These are phyloP conservation scores for Colletotrichum chlorophyti DNA, from an alignment of 2,329 filamentous ascomycete species.

Conservation along the genomic window DNA sequence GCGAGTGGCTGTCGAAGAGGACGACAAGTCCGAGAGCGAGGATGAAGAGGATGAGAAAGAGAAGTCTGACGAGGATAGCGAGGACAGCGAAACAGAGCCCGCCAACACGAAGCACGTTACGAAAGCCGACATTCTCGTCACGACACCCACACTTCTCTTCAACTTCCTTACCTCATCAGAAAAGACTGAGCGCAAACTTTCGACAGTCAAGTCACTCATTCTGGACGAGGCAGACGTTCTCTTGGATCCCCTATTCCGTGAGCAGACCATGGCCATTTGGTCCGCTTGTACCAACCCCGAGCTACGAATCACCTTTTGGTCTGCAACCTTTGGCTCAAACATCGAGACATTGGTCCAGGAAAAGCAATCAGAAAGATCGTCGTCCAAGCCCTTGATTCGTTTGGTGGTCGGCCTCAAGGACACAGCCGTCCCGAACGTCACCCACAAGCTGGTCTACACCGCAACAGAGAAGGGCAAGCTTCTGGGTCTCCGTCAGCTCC, in stretches of 20 bases:
- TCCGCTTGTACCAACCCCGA: conserved; percentile 72
- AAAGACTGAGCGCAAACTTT: conserved; percentile 57
- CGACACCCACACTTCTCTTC: conserved; percentile 79
- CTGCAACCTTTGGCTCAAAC: conserved; percentile 94
- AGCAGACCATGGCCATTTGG: conserved; percentile 89
- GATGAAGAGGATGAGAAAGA: conserved; percentile 38
- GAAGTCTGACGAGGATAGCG: conserved; percentile 44
- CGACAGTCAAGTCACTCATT: conserved; percentile 75
- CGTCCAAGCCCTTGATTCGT: conserved; percentile 66
- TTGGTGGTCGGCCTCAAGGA: conserved; percentile 97
- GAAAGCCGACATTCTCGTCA: conserved; percentile 80
- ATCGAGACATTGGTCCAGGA: conserved; percentile 80
- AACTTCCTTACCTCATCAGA: conserved; percentile 63
- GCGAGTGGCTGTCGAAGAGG: conserved; percentile 46
- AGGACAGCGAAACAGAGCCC: conserved; percentile 34
- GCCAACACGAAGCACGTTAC: conserved; percentile 56
- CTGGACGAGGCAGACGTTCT: conserved; percentile 96
- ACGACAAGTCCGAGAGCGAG: conserved; percentile 35
- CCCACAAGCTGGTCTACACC: conserved; percentile 88
- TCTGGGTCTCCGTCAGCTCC: conserved; percentile 85
- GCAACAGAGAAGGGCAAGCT: conserved; percentile 95
- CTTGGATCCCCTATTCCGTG: conserved; percentile 86
- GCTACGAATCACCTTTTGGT: conserved; percentile 87
- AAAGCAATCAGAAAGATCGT: conserved; percentile 63
- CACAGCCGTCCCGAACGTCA: conserved; percentile 89